Base-by-base conservation (phyloP, 2,329 filamentous ascomycete species). In the Hypoxylon sp. region DNA sequence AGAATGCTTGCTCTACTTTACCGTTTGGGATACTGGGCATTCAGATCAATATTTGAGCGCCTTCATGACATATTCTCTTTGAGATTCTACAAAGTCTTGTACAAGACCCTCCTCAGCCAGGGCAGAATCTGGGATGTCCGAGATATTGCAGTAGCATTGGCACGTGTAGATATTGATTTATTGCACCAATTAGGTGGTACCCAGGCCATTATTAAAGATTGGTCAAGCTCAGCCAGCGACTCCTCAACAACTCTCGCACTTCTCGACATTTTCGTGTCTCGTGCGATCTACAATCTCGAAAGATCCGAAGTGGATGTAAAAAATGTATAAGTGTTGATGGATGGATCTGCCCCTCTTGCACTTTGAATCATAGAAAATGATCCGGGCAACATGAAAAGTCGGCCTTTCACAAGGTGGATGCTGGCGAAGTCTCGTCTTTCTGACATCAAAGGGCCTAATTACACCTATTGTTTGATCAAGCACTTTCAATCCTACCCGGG, bases 91-190 rank as follows among this genome's bases (percentile, higher is more conserved):
- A 22, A 25, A 7, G 20, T 7, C 4, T 25, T 75, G 8, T 75
- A 76, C 49, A 42, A 13, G 20, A 33, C 27, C n/a, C 61, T 76
- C 3, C 69, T 76, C 30, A 62, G 69, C 1, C 51, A 75, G n/a
- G 74, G 74, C 11, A 68, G 74, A 6, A 58, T 76, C 5, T 75
- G 74, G 74, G 74, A 75, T 22, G 30, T 75, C 8, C 73, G 71
- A 42, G 73, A 75, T 54, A 40, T 75, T 22, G 20, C 69, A 10
- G 50, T 69, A 2, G 40, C 55, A 2, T 50, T 27, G 20, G 35
- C 30, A 13, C 44, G 17, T 6, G 20, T 22, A 17, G 14, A 14
- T 10, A 11, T 51, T 20, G 46, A 58, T 37, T 35, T 49, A 7
- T 35, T n/a, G n/a, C 1, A 13, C 3, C 50, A 50, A 35, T 65